phyloP scores from a whole-genome alignment of 208 protist genomes.

The Leptomonas pyrrhocoris region DNA sequence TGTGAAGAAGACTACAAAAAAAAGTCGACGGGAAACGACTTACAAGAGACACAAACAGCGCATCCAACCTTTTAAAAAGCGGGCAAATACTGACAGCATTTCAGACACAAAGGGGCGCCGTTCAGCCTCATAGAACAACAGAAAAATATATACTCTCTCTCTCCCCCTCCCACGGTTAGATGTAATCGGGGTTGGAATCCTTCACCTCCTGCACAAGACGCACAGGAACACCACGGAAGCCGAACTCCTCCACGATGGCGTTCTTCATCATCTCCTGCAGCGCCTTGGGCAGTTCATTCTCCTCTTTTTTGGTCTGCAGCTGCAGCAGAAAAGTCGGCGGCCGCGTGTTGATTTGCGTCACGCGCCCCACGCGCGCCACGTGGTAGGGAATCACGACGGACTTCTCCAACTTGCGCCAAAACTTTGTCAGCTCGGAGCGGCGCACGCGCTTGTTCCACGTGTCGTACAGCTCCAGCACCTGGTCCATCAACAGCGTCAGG shows the following conservation, averaged over 20 bases:
- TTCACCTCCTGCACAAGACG: constrained; percentile 89
- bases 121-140: constrained; percentile 1
- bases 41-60: too few relatives aligned
- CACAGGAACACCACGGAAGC: constrained; percentile 88
- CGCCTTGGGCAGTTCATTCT: constrained; percentile 70
- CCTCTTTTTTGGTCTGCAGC: constrained; percentile 90
- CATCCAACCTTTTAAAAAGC: too few relatives aligned
- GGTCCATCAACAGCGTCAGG: constrained; percentile 88
- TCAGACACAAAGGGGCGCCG: too few relatives aligned
- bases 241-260: constrained; percentile 90
- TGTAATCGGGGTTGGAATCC: constrained; percentile 91
- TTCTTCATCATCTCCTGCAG: constrained; percentile 93
- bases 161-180: too few relatives aligned
- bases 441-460: constrained; percentile 91
- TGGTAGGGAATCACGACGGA: constrained; percentile 90
- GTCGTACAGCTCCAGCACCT: constrained; percentile 84
- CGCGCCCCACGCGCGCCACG: constrained; percentile 82
- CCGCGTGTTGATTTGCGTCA: constrained; percentile 87
- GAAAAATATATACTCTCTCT: too few relatives aligned
- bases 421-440: constrained; percentile 78
- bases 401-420: constrained; percentile 93
- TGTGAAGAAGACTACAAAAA: too few relatives aligned
- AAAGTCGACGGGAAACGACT: too few relatives aligned
- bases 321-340: constrained; percentile 88
- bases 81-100: too few relatives aligned